Evolutionary conservation across 2,329 filamentous ascomycete species (phyloP), one percentile per base, ranked within the genome.

Genomic region (Aspergillus calidoustus): DNA sequence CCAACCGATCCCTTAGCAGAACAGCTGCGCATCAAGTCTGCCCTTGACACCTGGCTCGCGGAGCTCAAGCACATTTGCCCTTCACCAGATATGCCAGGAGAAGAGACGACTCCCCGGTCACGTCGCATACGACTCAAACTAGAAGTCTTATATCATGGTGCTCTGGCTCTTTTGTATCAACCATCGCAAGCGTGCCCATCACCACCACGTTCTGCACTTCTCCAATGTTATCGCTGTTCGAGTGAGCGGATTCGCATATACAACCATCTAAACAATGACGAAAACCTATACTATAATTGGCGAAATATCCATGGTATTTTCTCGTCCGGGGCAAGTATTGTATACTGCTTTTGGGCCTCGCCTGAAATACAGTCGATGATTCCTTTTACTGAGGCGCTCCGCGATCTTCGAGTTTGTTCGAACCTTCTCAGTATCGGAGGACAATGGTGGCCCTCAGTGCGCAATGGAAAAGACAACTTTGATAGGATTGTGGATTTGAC

Each of bases 361-460:
- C 54, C 55, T 2, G 68, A 73, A 1, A 66, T 77, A 1, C 68
- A 69, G 13, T 64, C 61, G 0, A 69, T 69, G 9, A 54, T 69
- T 3, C 64, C 70, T 0, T 65, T 72, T 25, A 43, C 65, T 7
- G 65, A 67, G 11, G 57, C 71, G 3, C 61, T 71, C n/a, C 66
- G 66, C 7, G 68, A 72, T 54, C 61, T 72, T 7, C 69, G 76
- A 7, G 71, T 66, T 0, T 78, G 76, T 47, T 77, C 76, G 0
- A 78, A 71, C 46, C 69, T 78, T 3, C 69, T 79, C 3, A 76
- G 73, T n/a, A 70, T 77, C 17, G 77, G 76, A 3, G 74, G 77
- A 4, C 76, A 79, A 56, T 79, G 76, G 76, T 79, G 77, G 77
- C 76, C 75, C 7, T 76, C 74, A 0, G 74, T 73, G 19, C 74